Evolutionary conservation across 164 flowering plant species (phyloP), one percentile per base, ranked within the genome.

Genomic region (Stephania yunnanensis): DNA sequence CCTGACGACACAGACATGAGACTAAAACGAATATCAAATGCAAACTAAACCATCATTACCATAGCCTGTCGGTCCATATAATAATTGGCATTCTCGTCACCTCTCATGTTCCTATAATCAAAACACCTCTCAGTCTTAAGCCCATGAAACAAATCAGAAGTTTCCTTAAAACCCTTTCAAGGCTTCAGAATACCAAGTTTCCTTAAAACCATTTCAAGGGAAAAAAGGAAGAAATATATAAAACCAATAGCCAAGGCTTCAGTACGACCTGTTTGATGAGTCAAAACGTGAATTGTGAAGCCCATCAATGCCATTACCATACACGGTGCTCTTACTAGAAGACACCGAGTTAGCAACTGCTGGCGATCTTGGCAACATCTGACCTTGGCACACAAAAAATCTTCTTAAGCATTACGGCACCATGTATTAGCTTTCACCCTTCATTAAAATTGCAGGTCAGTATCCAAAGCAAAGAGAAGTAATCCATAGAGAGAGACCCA

Each of bases 21-120:
- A 19, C 68, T 9, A 20, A 5, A 76, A 76, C 36, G 64, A 58
- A 58, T 58, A 5, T 4, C 15, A 15, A 58, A 58, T 10, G 64
- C 64, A 58, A 58, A 8, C 31, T 30, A 44, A 77, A 70, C 46
- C 45, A 65, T 19, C 55, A 71, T 46, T 84, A 91, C 93, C 97
- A 81, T 81, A 48, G 86, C 75, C 71, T 89, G 91, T 77, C 20
- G 81, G 55, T 89, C 90, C 80, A 81, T 77, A 63, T 78, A 73
- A 79, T 80, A n/a, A 71, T 61, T 77, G 19, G 79, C 30, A 69
- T 73, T 76, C n/a, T 72, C 84, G 71, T 82, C 82, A 73, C 80
- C 82, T 68, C 76, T 79, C 69, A 80, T 44, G 67, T 81, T 85
- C 72, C 78, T 84, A 29, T 80, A 70, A 71, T 73, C 69, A 79